Evolutionary conservation across 441 rosid genomes (phyloP), one percentile per base, ranked within the genome.

Genomic region (Populus tomentosa): DNA sequence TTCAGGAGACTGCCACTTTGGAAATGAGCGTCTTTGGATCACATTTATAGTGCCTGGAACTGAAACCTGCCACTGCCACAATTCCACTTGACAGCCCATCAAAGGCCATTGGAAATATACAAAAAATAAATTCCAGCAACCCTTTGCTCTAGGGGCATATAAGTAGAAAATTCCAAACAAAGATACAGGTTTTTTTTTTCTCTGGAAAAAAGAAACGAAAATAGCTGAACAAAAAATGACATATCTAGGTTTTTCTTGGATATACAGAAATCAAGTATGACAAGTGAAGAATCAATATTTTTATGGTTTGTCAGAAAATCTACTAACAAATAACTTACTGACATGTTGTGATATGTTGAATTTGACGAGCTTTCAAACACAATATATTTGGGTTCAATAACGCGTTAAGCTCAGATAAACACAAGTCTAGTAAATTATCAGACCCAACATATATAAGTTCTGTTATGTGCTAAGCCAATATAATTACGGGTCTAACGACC

Each of bases 281-380:
- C 56, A 13, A 4, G 16, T 40, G 46, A 11, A 10, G 46, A 40
- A 10, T 40, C 14, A 11, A 11, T 40, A 40, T 40, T 40, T 40
- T 40, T 10, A 10, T 40, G 46, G 6, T 33, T 33, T 33, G 36
- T 0, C 1, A 33, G 36, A 33, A 33, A 33, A 33, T 33, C 1
- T 5, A 32, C 0, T 32, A 32, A 32, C 33, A 32, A 5, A 33
- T 33, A 33, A 33, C 2, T 33, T 0, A 1, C 7, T 33, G 0
- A 6, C 0, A 6, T 1, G 1, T 1, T 33, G 0, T 33, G 0
- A 6, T 0, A 6, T 0, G 1, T 6, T 33, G 1, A 33, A 1
- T 33, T 33, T 33, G 7, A 1, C 0, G 2, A 33, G 2, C 2
- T 33, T 0, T 6, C 2, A 33, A 33, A 33, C 8, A 33, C 7